Evolutionary conservation across 2,329 filamentous ascomycete genomes (phyloP).

Genomic region (Colletotrichum agaves): DNA sequence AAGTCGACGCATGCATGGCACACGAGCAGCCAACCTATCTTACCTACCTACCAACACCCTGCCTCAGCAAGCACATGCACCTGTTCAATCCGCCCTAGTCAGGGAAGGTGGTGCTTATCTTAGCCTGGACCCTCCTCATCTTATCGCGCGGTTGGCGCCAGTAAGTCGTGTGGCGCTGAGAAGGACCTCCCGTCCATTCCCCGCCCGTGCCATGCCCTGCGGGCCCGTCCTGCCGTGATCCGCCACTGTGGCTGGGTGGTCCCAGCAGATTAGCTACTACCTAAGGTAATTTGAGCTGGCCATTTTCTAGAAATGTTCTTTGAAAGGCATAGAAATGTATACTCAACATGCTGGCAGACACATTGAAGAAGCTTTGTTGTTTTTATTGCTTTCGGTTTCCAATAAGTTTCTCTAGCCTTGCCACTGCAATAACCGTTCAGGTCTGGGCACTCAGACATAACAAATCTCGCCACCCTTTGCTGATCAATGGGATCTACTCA

Average conservation of each 20-base stretch:
- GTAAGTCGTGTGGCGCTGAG: slow-evolving; percentile 21
- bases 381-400: too few relatives aligned
- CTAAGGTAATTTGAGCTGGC: slow-evolving; percentile 13
- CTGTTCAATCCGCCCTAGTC: slow-evolving; percentile 17
- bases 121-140: slow-evolving; percentile 17
- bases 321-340: too few relatives aligned
- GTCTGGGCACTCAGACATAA: too few relatives aligned
- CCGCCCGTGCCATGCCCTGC: too few relatives aligned
- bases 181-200: too few relatives aligned
- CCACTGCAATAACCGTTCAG: too few relatives aligned
- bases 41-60: background rate
- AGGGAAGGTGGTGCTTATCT: slow-evolving; percentile 24
- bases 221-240: background rate
- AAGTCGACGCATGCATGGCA: slow-evolving; percentile 22
- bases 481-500: too few relatives aligned
- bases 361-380: too few relatives aligned
- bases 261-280: slow-evolving; percentile 19
- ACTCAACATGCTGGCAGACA: too few relatives aligned
- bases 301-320: background rate
- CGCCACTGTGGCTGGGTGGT: slow-evolving; percentile 35
- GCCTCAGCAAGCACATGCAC: slow-evolving; percentile 33
- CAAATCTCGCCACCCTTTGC: too few relatives aligned
- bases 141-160: slow-evolving; percentile 36
- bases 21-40: slow-evolving; percentile 22
- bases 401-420: too few relatives aligned